These are phyloP conservation scores for Phytophthora pini DNA, from an alignment of 352 stramenopile species.

Conservation along the genomic window DNA sequence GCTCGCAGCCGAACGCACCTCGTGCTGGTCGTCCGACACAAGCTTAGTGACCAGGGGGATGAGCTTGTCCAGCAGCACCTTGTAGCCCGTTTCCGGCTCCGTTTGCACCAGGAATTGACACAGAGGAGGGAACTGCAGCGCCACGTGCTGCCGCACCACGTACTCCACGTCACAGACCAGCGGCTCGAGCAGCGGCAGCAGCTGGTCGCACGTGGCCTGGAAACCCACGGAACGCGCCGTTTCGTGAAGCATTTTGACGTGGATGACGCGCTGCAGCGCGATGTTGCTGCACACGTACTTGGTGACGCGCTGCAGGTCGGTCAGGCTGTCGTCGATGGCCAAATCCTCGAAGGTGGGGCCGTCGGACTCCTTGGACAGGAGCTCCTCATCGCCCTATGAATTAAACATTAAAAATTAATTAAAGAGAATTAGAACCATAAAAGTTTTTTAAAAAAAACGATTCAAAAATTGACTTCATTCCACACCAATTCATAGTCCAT, in stretches of 20 bases:
- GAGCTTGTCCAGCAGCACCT: conserved; percentile 79
- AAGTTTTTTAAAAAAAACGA: background rate
- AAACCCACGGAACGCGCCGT: conserved; percentile 87
- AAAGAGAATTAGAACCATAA: conserved; percentile 32
- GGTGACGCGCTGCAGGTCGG: conserved; percentile 93
- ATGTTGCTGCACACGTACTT: conserved; percentile 97
- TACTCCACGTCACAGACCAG: conserved; percentile 92
- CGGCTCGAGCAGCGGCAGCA: conserved; percentile 92
- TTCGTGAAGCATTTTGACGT: conserved; percentile 96
- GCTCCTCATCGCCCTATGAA: conserved; percentile 36
- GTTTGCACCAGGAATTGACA: conserved; percentile 65
- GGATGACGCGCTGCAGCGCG: conserved; percentile 96
- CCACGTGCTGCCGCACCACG: conserved; percentile 95
- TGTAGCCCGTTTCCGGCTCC: conserved; percentile 64
- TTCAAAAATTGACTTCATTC: conserved; percentile 15
- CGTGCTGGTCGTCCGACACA: conserved; percentile 87
- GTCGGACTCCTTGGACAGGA: conserved; percentile 38
- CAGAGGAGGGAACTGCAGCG: conserved; percentile 90
- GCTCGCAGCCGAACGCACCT: conserved; percentile 88
- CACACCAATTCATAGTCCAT: conserved; percentile 66
- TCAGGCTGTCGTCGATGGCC: conserved; percentile 98
- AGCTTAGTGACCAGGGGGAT: conserved; percentile 78
- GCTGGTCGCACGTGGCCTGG: conserved; percentile 75
- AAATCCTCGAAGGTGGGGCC: conserved; percentile 98
- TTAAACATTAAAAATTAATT: background rate